phyloP scores from a whole-genome alignment of 2,329 filamentous ascomycete genomes.

The Fusarium decemcellulare region DNA sequence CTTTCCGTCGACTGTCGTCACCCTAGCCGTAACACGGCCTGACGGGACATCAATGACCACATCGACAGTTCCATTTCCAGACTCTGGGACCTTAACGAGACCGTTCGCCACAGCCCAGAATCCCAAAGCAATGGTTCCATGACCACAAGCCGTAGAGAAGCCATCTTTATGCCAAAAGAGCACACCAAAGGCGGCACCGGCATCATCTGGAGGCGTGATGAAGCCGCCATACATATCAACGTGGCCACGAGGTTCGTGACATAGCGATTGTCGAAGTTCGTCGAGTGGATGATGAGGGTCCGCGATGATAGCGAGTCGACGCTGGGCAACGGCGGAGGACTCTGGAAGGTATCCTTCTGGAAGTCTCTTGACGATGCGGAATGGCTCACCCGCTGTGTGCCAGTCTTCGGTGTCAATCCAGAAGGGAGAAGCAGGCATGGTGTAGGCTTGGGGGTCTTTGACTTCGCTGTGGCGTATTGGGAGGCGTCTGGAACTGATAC shows the following conservation, averaged over 20 bases:
- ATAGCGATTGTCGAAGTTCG: slow-evolving; percentile 29
- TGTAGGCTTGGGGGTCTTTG: accelerated
- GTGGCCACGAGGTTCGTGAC: slow-evolving; percentile 35
- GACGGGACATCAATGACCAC: slow-evolving; percentile 39
- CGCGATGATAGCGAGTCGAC: slow-evolving; percentile 6
- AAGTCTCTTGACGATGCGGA: slow-evolving; percentile 39
- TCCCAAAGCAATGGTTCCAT: slow-evolving; percentile 46
- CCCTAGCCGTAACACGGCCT: slow-evolving; percentile 20
- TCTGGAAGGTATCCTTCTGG: slow-evolving; percentile 14
- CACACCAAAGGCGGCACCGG: slow-evolving; percentile 42
- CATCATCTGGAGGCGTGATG: slow-evolving; percentile 40
- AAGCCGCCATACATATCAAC: slow-evolving; percentile 48
- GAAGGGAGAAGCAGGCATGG: slow-evolving; percentile 10
- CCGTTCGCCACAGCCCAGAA: slow-evolving; percentile 40
- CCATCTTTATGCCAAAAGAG: slow-evolving; percentile 49
- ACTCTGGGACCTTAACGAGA: slow-evolving; percentile 5
- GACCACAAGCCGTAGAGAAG: slow-evolving; percentile 47
- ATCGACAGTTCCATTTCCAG: slow-evolving; percentile 15
- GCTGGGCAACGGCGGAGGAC: slow-evolving; percentile 15
- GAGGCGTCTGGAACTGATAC: background rate
- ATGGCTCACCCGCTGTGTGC: slow-evolving; percentile 47
- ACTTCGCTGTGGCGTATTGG: background rate
- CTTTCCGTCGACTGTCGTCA: background rate
- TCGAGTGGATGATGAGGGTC: slow-evolving; percentile 21
- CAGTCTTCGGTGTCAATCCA: slow-evolving; percentile 47